Conservation (phyloP, 2,329 filamentous ascomycete species). For the Teratosphaeria gauchensis region DNA sequence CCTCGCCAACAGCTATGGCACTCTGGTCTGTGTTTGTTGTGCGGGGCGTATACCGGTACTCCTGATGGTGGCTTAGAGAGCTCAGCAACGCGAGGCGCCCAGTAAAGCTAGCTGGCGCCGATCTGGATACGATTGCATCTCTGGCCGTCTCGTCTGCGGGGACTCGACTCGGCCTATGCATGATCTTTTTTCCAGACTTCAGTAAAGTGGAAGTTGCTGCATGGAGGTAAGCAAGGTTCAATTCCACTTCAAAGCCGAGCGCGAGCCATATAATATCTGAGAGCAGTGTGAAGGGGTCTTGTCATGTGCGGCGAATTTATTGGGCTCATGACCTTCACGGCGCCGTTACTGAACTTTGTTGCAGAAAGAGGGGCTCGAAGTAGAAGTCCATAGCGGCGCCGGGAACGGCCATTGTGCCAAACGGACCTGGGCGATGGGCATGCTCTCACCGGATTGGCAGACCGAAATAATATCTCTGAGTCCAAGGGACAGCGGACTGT, state of each 20-base stretch:
- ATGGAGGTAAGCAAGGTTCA: no score
- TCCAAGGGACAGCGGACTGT: not conserved
- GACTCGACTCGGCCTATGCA: not conserved
- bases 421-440: not conserved
- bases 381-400: not conserved
- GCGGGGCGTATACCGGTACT: not conserved
- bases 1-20: not conserved
- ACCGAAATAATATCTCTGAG: not conserved
- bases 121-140: not conserved
- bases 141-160: not conserved
- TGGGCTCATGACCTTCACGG: not conserved
- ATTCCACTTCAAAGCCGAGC: no score
- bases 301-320: no score
- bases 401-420: not conserved
- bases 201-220: no score
- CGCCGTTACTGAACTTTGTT: not conserved
- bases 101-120: not conserved
- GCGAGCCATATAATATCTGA: no score
- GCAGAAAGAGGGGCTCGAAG: not conserved
- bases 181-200: no score
- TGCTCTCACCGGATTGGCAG: not conserved
- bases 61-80: not conserved
- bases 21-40: not conserved
- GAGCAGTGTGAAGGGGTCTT: no score
- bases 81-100: not conserved